phyloP scores from a whole-genome alignment of 1,139 yeast genomes.

The Lodderomyces theae region DNA sequence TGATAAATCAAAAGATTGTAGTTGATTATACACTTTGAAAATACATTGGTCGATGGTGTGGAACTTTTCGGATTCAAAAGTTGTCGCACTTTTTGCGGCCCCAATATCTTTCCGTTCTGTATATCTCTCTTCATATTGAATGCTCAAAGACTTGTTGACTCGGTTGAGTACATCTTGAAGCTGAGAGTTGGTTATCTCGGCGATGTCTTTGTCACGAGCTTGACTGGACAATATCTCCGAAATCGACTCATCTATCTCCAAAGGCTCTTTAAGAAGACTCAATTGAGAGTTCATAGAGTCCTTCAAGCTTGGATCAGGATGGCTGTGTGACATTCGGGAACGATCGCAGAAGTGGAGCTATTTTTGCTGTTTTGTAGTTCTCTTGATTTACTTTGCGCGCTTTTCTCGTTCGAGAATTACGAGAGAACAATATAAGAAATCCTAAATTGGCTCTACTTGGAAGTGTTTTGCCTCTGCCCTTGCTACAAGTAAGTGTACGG shows the following conservation, averaged over 20 bases:
- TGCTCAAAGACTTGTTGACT: conserved; percentile 27
- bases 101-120: conserved; percentile 33
- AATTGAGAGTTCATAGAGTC: conserved; percentile 17
- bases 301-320: neutral
- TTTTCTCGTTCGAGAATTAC: too few relatives aligned
- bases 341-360: too few relatives aligned
- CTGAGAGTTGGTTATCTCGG: conserved; percentile 19
- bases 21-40: conserved; percentile 19
- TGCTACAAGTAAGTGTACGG: too few relatives aligned
- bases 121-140: conserved; percentile 28
- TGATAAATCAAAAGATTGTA: conserved; percentile 33
- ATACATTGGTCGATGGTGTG: conserved; percentile 28
- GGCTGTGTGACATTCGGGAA: neutral
- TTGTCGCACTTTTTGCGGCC: conserved; percentile 35
- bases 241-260: conserved; percentile 18
- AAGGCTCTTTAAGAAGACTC: conserved; percentile 24
- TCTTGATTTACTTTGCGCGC: too few relatives aligned
- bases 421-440: too few relatives aligned
- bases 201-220: neutral
- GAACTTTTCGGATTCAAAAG: conserved; percentile 32
- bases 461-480: too few relatives aligned
- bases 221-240: conserved; percentile 17
- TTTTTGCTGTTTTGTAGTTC: too few relatives aligned
- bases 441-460: too few relatives aligned
- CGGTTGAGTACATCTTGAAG: conserved; percentile 25